Percentiles rank a stretch among this genome's conserved stretches.
Conservation (phyloP, 306 rosid genomes). For the Inga oerstediana region DNA sequence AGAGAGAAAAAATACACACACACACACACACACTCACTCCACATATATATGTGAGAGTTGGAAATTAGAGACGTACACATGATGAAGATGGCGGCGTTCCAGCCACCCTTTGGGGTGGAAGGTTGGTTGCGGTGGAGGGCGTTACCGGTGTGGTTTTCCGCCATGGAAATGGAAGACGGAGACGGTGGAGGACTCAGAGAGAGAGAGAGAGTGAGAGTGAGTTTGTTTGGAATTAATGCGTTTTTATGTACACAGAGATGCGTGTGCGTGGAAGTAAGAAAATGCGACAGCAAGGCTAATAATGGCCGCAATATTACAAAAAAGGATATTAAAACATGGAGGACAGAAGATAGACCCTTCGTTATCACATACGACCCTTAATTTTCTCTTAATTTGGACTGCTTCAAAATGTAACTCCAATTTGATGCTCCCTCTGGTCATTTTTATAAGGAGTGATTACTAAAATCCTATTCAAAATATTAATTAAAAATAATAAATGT, state of each 20-base stretch:
- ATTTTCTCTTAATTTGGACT: too few species aligned
- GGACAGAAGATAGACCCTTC: too few species aligned
- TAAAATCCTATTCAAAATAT: too few species aligned
- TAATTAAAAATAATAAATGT: too few species aligned
- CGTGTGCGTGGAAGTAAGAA: background rate
- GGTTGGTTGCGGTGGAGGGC: conserved; percentile 23
- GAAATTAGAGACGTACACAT: conserved; percentile 35
- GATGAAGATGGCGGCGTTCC: conserved; percentile 60
- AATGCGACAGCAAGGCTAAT: background rate
- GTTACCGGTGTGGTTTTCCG: background rate
- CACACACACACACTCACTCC: too few species aligned
- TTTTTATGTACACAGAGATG: background rate
- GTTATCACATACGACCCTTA: too few species aligned
- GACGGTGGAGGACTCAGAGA: background rate
- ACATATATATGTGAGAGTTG: too few species aligned
- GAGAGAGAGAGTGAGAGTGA: background rate
- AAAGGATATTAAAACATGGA: too few species aligned
- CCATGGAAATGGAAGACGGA: conserved; percentile 28
- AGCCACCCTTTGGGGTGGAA: conserved; percentile 40
- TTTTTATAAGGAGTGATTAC: too few species aligned
- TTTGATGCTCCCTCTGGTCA: too few species aligned
- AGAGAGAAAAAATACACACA: too few species aligned
- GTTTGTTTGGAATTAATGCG: background rate
- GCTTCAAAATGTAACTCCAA: too few species aligned
- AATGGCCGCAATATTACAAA: background rate